These are phyloP conservation scores for Irpex sp. DNA, from an alignment of 1,284 basidiomycete species.

Conservation along the genomic window DNA sequence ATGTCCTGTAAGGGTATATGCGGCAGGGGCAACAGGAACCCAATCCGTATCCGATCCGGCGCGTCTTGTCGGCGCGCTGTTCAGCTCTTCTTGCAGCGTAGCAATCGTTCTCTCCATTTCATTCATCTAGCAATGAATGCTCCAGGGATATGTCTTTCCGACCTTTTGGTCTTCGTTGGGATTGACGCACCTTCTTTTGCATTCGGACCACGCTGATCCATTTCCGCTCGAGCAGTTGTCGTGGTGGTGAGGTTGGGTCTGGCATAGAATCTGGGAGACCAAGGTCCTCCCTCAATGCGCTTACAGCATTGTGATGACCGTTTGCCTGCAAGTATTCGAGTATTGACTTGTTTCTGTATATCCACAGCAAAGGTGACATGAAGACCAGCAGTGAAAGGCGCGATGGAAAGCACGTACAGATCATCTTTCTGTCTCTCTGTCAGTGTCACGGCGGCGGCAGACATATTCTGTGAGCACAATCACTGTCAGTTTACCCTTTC, in stretches of 20 bases:
- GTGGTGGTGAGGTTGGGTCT: slow-evolving; percentile 81
- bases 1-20: slow-evolving; percentile 80
- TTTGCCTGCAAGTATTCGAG: slow-evolving; percentile 77
- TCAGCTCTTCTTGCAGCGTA: slow-evolving; percentile 75
- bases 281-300: slow-evolving; percentile 60
- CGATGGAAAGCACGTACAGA: slow-evolving; percentile 47
- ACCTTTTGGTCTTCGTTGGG: slow-evolving; percentile 2
- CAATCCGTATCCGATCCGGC: slow-evolving; percentile 66
- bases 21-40: slow-evolving; percentile 78
- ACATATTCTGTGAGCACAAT: slow-evolving; percentile 3
- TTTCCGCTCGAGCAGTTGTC: slow-evolving; percentile 89
- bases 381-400: background rate
- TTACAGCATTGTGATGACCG: slow-evolving; percentile 61
- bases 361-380: slow-evolving; percentile 1
- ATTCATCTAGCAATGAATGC: slow-evolving; percentile 59
- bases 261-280: slow-evolving; percentile 59
- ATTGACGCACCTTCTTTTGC: slow-evolving; percentile 79
- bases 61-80: slow-evolving; percentile 55
- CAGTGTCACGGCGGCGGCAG: slow-evolving; percentile 45
- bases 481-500: background rate
- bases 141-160: background rate
- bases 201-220: slow-evolving; percentile 92
- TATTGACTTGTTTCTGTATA: slow-evolving; percentile 75
- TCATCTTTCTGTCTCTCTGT: slow-evolving; percentile 83
- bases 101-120: slow-evolving; percentile 82